phyloP scores from a whole-genome alignment of 2,329 filamentous ascomycete genomes.

The Alternaria ethzedia region DNA sequence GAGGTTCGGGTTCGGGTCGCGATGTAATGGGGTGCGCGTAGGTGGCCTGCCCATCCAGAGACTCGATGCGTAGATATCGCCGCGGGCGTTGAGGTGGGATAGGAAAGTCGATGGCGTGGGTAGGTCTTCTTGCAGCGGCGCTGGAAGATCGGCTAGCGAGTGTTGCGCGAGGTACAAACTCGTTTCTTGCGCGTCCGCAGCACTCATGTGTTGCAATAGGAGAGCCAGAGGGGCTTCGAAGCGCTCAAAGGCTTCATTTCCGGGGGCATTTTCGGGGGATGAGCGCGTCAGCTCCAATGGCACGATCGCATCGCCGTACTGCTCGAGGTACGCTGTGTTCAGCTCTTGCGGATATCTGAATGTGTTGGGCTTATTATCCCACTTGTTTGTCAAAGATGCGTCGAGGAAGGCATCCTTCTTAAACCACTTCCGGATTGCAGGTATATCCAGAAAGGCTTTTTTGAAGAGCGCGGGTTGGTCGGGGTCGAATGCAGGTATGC shows the following conservation, averaged over 20 bases:
- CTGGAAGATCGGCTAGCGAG: slow-evolving; percentile 72
- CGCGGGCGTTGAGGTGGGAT: slow-evolving; percentile 64
- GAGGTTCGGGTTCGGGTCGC: slow-evolving; percentile 92
- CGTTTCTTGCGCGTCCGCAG: slow-evolving; percentile 35
- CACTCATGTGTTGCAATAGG: slow-evolving; percentile 63
- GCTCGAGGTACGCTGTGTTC: slow-evolving; percentile 35
- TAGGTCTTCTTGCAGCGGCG: slow-evolving; percentile 67
- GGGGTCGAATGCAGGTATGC: slow-evolving; percentile 21
- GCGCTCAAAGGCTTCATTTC: slow-evolving; percentile 59
- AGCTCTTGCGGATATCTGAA: slow-evolving; percentile 19
- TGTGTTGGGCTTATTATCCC: not conserved
- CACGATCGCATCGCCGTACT: slow-evolving; percentile 58
- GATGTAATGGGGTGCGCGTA: slow-evolving; percentile 88
- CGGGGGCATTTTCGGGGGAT: not conserved
- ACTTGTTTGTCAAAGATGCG: not conserved
- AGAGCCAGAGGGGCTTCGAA: slow-evolving; percentile 69
- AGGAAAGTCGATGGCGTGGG: slow-evolving; percentile 69
- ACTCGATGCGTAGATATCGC: slow-evolving; percentile 85
- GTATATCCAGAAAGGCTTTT: slow-evolving; percentile 26
- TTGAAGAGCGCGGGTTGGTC: slow-evolving; percentile 31
- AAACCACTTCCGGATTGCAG: slow-evolving; percentile 45
- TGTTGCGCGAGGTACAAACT: slow-evolving; percentile 88
- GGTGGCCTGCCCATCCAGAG: slow-evolving; percentile 88
- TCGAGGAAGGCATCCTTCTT: not conserved
- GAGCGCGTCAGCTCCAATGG: slow-evolving; percentile 64